These are phyloP conservation scores for Debaryomyces sp. DNA, from an alignment of 1,139 yeast genomes.

Conservation along the genomic window DNA sequence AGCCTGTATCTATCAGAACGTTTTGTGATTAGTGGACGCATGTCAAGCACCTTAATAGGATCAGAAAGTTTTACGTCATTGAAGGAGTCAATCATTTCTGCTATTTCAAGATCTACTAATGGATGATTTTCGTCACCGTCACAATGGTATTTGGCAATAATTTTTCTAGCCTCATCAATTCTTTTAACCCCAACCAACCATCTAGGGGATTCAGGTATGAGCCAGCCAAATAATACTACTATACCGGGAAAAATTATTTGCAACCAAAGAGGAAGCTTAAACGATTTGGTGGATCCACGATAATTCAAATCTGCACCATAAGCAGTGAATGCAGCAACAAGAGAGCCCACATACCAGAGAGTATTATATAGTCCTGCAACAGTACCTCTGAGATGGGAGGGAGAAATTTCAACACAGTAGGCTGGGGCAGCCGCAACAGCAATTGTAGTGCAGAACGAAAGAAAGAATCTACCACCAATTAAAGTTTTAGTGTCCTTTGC, in stretches of 20 bases:
- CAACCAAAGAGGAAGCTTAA: slow-evolving; percentile 18
- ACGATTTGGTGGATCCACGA: slow-evolving; percentile 19
- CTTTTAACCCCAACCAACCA: slow-evolving; percentile 47
- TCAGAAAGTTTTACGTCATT: slow-evolving; percentile 3
- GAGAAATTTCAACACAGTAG: slow-evolving; percentile 28
- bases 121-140: slow-evolving; percentile 19
- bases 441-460: slow-evolving; percentile 13
- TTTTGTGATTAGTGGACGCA: slow-evolving; percentile 11
- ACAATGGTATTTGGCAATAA: slow-evolving; percentile 25
- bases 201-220: slow-evolving; percentile 65
- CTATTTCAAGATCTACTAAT: slow-evolving; percentile 20
- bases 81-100: slow-evolving; percentile 17
- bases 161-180: slow-evolving; percentile 35
- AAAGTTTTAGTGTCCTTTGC: slow-evolving; percentile 20
- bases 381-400: slow-evolving; percentile 26
- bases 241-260: slow-evolving; percentile 17
- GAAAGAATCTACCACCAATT: slow-evolving; percentile 27
- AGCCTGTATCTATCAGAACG: slow-evolving; percentile 9
- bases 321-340: slow-evolving; percentile 27
- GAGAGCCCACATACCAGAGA: slow-evolving; percentile 28
- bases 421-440: slow-evolving; percentile 23
- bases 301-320: slow-evolving; percentile 25
- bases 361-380: slow-evolving; percentile 25
- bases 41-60: slow-evolving; percentile 11
- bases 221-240: slow-evolving; percentile 18